Evolutionary conservation across 495 filamentous ascomycete genomes (phyloP).

Genomic region (Acidiella bohemica): DNA sequence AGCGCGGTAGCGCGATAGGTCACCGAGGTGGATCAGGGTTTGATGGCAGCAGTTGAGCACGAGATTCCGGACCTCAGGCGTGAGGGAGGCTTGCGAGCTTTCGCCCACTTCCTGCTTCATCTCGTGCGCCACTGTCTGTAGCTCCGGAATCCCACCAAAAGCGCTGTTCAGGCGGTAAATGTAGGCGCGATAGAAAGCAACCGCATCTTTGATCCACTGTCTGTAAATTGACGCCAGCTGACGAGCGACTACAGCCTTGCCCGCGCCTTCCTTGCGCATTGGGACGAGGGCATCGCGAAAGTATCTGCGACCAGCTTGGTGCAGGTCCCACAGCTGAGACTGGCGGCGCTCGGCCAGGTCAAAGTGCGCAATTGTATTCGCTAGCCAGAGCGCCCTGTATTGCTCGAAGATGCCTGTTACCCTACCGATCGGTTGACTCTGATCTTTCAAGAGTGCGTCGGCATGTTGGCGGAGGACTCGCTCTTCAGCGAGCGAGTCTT

Average conservation of each 20-base stretch:
- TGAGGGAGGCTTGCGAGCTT: conserved; percentile 26
- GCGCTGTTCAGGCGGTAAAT: conserved; percentile 64
- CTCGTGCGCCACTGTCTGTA: conserved; percentile 55
- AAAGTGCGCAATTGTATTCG: conserved; percentile 60
- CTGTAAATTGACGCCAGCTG: conserved; percentile 67
- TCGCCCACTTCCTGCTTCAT: conserved; percentile 43
- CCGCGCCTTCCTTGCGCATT: conserved; percentile 38
- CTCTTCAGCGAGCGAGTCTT: conserved; percentile 14
- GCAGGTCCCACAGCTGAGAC: conserved; percentile 61
- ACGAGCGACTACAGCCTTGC: conserved; percentile 58
- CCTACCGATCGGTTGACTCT: conserved; percentile 10
- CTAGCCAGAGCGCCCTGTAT: conserved; percentile 55
- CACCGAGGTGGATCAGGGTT: conserved; percentile 73
- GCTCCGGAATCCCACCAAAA: conserved; percentile 55
- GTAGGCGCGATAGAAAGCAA: conserved; percentile 74
- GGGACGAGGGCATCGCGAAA: conserved; percentile 51
- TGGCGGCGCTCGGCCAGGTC: conserved; percentile 54
- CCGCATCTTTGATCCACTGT: conserved; percentile 68
- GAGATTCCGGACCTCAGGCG: conserved; percentile 38
- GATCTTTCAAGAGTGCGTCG: conserved; percentile 6
- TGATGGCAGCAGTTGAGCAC: conserved; percentile 67
- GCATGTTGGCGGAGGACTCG: conserved; percentile 14
- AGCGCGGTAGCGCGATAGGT: conserved; percentile 83
- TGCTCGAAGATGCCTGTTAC: conserved; percentile 9
- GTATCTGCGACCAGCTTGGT: conserved; percentile 58